Conservation (phyloP, 2,329 filamentous ascomycete species). For the Fusarium anguioides region DNA sequence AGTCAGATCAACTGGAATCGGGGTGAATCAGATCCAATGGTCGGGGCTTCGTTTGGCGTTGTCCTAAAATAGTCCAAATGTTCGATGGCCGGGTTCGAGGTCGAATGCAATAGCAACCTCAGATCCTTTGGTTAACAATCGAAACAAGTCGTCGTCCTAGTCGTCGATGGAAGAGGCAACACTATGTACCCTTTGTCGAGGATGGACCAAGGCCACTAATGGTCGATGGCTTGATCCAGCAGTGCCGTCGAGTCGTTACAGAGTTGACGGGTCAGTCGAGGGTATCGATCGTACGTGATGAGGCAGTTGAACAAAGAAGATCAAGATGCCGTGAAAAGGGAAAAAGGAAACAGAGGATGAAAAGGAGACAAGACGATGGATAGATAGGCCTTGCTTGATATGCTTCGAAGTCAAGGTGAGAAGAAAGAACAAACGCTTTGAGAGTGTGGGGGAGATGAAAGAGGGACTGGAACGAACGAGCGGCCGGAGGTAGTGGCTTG, state of each 20-base stretch:
- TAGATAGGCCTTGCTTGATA: too few species aligned
- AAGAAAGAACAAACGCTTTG: slow-evolving; percentile 43
- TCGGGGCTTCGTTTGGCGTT: slow-evolving; percentile 8
- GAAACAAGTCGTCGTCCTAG: slow-evolving; percentile 23
- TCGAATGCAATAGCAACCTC: too few species aligned
- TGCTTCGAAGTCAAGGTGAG: slow-evolving; percentile 23
- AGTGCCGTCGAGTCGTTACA: slow-evolving; percentile 22
- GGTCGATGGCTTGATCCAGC: slow-evolving; percentile 21
- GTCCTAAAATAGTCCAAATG: neutral
- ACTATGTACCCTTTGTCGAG: slow-evolving; percentile 8
- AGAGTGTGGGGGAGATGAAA: slow-evolving; percentile 48
- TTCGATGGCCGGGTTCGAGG: neutral
- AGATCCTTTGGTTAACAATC: slow-evolving; percentile 1
- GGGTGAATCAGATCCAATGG: slow-evolving; percentile 17
- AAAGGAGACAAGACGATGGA: slow-evolving; percentile 39
- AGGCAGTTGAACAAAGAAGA: slow-evolving; percentile 37
- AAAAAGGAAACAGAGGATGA: slow-evolving; percentile 26
- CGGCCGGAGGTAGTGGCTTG: slow-evolving; percentile 52
- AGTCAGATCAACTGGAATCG: slow-evolving; percentile 45
- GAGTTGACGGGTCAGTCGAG: neutral
- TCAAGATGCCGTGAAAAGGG: slow-evolving; percentile 30
- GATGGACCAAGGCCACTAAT: neutral
- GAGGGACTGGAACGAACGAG: slow-evolving; percentile 56
- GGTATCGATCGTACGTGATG: slow-evolving; percentile 16
- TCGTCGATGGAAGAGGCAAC: neutral